Percentiles rank a stretch among this genome's conserved stretches.
Conservation (phyloP, 208 protist genomes). For the Acanthamoeba castellanii region DNA sequence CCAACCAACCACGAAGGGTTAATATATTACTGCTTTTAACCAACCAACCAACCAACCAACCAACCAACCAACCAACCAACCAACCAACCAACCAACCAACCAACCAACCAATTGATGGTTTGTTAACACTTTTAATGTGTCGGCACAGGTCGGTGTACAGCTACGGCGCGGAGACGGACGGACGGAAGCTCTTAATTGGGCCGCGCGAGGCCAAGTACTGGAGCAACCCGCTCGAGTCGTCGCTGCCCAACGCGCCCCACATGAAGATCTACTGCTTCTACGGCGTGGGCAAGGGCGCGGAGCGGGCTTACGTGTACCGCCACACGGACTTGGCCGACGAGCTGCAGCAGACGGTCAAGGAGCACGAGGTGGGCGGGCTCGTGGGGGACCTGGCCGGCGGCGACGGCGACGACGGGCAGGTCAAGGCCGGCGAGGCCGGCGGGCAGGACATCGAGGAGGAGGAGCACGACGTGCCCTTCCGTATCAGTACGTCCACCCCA, state of each 20-base stretch:
- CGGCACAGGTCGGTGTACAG: slow-evolving; percentile 33
- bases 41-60: too few relatives aligned
- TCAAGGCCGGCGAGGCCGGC: background rate
- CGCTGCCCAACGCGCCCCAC: slow-evolving; percentile 91
- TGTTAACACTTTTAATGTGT: too few relatives aligned
- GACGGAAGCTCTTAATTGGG: background rate
- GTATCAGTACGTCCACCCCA: background rate
- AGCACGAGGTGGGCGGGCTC: background rate
- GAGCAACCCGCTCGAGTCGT: slow-evolving; percentile 77
- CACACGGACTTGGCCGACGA: background rate
- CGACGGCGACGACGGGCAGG: background rate
- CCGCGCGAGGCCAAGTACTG: slow-evolving; percentile 59
- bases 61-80: too few relatives aligned
- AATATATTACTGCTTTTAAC: too few relatives aligned
- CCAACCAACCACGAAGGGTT: too few relatives aligned
- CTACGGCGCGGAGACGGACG: slow-evolving; percentile 16
- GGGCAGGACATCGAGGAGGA: background rate
- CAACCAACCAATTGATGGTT: too few relatives aligned
- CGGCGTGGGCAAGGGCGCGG: slow-evolving; percentile 90
- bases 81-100: too few relatives aligned
- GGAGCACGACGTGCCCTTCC: background rate
- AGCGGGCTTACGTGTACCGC: slow-evolving; percentile 91
- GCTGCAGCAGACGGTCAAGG: slow-evolving; percentile 20
- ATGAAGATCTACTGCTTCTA: slow-evolving; percentile 94
- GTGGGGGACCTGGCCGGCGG: background rate